Evolutionary conservation across 306 rosid species (phyloP), one percentile per base, ranked within the genome.

Genomic region (Trichosanthes truncata): DNA sequence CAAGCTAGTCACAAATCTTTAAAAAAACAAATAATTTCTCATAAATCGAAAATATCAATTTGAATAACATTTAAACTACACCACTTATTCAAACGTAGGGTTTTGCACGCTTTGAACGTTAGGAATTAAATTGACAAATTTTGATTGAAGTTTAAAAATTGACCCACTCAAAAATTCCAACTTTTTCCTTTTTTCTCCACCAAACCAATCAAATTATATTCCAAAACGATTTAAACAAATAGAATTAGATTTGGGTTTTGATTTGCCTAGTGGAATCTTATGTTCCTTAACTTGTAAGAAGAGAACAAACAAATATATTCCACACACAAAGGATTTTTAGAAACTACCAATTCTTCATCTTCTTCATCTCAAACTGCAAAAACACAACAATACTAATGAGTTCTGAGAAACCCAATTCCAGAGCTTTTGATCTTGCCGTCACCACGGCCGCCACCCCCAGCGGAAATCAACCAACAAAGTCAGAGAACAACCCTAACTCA

Each of bases 341-440:
- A 38, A 31, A 13, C 33, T 38, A 21, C 3, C 4, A 10, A 0
- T 6, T 23, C 76, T 13, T 12, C 76, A 11, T 43, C 53, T 43
- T 29, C 69, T 14, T 29, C 69, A 6, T 15, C 4, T 6, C 11
- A 41, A 40, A 69, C 61, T 49, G 36, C 36, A 29, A 60, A 13
- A 1, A 15, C 13, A 26, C 9, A 25, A 60, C 11, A 29, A 7
- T 5, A 26, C 3, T 7, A n/a, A 89, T 91, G 94, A 87, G 89
- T 85, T 87, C 93, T 18, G 89, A 83, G 60, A 86, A 88, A 80
- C 83, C 75, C 49, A 79, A 61, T 67, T 78, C 82, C 57, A 80
- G 80, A 79, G 85, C 52, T 48, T 18, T 81, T 68, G 88, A 87
- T 36, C 74, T 26, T 23, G 9, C 23, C 59, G 1, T 15, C 25